A percentile compares a stretch with the other conserved stretches of the same genome.
Evolutionary conservation across 1,284 basidiomycete species (phyloP).

Genomic region (Leccinum holopus): DNA sequence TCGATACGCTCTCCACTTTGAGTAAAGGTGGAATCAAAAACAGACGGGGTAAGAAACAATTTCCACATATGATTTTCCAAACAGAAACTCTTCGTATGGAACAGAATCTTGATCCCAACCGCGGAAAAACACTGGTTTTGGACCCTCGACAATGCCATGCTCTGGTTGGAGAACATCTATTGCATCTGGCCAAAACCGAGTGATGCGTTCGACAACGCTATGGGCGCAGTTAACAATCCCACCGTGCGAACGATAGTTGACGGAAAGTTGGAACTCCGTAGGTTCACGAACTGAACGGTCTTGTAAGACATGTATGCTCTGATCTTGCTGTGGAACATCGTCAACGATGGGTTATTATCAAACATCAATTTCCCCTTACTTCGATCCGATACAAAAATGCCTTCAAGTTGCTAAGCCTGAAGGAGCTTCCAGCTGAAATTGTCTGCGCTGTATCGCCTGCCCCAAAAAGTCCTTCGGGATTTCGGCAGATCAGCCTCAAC

Average conservation of each 20-base stretch:
- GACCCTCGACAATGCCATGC: slow-evolving; percentile 55
- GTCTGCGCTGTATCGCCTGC: slow-evolving; percentile 80
- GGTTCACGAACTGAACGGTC: slow-evolving; percentile 36
- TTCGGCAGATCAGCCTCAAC: slow-evolving; percentile 56
- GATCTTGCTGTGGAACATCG: slow-evolving; percentile 21
- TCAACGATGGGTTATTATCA: background rate
- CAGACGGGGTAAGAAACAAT: slow-evolving; percentile 1
- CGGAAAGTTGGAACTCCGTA: slow-evolving; percentile 55
- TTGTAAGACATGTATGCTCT: slow-evolving; percentile 10
- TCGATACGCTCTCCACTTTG: slow-evolving; percentile 52
- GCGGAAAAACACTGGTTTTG: slow-evolving; percentile 59
- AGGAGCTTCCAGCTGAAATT: slow-evolving; percentile 69
- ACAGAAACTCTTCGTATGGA: slow-evolving; percentile 58
- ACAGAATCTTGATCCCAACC: slow-evolving; percentile 54
- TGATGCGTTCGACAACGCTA: slow-evolving; percentile 60
- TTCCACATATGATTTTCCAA: slow-evolving; percentile 44
- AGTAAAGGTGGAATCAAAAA: background rate
- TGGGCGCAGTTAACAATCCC: slow-evolving; percentile 71
- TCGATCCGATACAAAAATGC: slow-evolving; percentile 62
- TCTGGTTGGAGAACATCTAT: slow-evolving; percentile 64
- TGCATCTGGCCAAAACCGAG: slow-evolving; percentile 60
- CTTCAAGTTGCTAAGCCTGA: slow-evolving; percentile 70
- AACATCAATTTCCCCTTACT: slow-evolving; percentile 33
- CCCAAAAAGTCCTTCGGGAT: slow-evolving; percentile 71
- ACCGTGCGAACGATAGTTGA: slow-evolving; percentile 71